Conservation (phyloP, 2,329 filamentous ascomycete genomes). For the Monilinia fructigena region DNA sequence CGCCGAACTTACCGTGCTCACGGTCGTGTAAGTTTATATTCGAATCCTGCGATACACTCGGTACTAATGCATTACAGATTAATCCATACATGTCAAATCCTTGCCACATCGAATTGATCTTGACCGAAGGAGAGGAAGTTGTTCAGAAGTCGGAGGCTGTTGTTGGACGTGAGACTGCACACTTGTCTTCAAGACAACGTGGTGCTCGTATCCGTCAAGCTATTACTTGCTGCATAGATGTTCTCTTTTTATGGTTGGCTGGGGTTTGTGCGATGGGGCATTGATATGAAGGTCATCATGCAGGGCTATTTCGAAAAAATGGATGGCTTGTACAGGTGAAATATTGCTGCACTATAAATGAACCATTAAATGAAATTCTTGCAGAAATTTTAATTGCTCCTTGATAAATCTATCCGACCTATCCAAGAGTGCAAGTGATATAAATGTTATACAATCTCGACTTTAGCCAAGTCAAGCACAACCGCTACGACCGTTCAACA, state of each 20-base stretch:
- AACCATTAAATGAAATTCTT: constrained; percentile 23
- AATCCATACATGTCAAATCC: constrained; percentile 99
- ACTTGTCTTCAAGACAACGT: constrained; percentile 87
- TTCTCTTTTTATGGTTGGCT: constrained; percentile 34
- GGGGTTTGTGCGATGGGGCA: constrained; percentile 35
- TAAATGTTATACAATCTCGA: background rate
- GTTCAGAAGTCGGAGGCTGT: constrained; percentile 83
- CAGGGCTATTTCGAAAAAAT: constrained; percentile 31
- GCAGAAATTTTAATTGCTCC: constrained; percentile 17
- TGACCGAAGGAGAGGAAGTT: constrained; percentile 94
- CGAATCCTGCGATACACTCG: background rate
- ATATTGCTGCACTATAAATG: constrained; percentile 27
- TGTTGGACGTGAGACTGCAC: constrained; percentile 57
- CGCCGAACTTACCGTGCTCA: constrained; percentile 99
- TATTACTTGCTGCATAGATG: constrained; percentile 61
- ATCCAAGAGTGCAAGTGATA: background rate
- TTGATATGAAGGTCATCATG: constrained; percentile 29
- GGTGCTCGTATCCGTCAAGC: constrained; percentile 65
- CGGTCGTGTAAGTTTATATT: constrained; percentile 80
- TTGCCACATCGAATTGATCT: constrained; percentile 99
- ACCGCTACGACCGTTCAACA: background rate
- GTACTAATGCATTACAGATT: constrained; percentile 59
- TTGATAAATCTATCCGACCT: background rate
- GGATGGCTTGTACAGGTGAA: constrained; percentile 39
- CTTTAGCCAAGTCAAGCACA: background rate